Conservation (phyloP, 805 yeast species). For the Wickerhamiella hasegawae region DNA sequence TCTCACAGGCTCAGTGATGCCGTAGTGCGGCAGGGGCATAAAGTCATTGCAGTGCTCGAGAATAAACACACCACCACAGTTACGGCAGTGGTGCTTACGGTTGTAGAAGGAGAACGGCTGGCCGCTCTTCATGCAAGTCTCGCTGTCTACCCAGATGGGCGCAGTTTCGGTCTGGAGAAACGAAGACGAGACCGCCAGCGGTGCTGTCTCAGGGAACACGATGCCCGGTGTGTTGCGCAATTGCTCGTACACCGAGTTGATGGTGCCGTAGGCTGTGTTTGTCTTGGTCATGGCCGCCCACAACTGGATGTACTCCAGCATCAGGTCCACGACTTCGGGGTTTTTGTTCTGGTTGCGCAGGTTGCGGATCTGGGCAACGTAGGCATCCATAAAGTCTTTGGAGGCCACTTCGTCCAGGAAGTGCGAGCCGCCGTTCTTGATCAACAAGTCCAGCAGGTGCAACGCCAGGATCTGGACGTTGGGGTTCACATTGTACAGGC, state of each 20-base stretch:
- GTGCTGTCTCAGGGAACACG: slow-evolving; percentile 38
- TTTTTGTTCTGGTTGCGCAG: slow-evolving; percentile 26
- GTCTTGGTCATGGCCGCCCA: slow-evolving; percentile 65
- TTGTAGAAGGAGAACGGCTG: slow-evolving; percentile 62
- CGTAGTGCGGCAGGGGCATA: slow-evolving; percentile 62
- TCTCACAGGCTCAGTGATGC: slow-evolving; percentile 76
- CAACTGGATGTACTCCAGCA: slow-evolving; percentile 51
- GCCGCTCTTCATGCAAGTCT: slow-evolving; percentile 89
- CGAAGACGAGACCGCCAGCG: slow-evolving; percentile 23
- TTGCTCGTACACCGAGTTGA: slow-evolving; percentile 42
- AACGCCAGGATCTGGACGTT: slow-evolving; percentile 62
- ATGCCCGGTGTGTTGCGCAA: slow-evolving; percentile 40
- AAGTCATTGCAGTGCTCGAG: slow-evolving; percentile 67
- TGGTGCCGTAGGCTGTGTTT: slow-evolving; percentile 48
- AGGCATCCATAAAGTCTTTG: slow-evolving; percentile 72
- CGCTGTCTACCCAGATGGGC: slow-evolving; percentile 95
- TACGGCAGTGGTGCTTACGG: slow-evolving; percentile 91
- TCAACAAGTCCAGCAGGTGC: slow-evolving; percentile 67
- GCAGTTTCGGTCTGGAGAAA: slow-evolving; percentile 83
- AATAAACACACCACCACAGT: slow-evolving; percentile 92
- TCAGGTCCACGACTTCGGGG: slow-evolving; percentile 39
- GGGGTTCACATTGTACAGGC: slow-evolving; percentile 60
- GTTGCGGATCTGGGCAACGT: slow-evolving; percentile 45
- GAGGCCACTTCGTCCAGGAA: slow-evolving; percentile 66
- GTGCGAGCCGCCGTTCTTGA: slow-evolving; percentile 84